Conservation (phyloP, 2,329 filamentous ascomycete genomes). For the Epichloe sp. region DNA sequence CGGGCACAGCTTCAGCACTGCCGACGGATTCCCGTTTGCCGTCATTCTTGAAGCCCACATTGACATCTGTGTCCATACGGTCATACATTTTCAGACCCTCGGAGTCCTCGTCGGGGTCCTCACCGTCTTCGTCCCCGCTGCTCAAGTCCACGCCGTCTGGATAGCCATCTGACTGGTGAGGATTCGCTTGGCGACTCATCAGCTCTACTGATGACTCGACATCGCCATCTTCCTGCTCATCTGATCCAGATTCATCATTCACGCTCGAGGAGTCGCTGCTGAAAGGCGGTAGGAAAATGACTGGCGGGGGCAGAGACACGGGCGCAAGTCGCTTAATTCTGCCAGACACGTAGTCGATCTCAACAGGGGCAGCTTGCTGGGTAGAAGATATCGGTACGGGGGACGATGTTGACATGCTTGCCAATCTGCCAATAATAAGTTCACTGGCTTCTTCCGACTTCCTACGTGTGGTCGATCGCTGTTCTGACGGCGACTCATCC, state of each 20-base stretch:
- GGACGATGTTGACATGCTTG: conserved; percentile 28
- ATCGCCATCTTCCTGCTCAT: conserved; percentile 15
- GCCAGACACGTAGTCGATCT: conserved; percentile 33
- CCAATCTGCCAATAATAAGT: conserved; percentile 28
- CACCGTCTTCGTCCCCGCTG: conserved; percentile 29
- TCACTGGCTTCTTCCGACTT: conserved; percentile 22
- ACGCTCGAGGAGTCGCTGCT: conserved; percentile 26
- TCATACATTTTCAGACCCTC: conserved; percentile 16
- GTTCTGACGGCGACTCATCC: conserved; percentile 5
- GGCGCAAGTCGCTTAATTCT: conserved; percentile 32
- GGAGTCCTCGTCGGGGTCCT: conserved; percentile 23
- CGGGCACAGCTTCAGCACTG: conserved; percentile 21
- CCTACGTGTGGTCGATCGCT: neutral
- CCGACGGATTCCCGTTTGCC: conserved; percentile 12
- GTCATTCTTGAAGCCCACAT: neutral
- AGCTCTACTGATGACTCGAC: conserved; percentile 17
- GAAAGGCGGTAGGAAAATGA: conserved; percentile 36
- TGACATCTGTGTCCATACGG: conserved; percentile 7
- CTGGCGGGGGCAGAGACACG: conserved; percentile 36
- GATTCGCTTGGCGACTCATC: conserved; percentile 22
- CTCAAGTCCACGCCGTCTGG: conserved; percentile 26
- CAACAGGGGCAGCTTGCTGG: conserved; percentile 12
- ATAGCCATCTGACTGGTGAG: conserved; percentile 28
- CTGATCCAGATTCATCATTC: conserved; percentile 16
- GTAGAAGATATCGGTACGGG: conserved; percentile 11